Percentiles rank a stretch among this genome's conserved stretches.
Conservation (phyloP, 2,329 filamentous ascomycete species). For the Calonectria hawksworthii region DNA sequence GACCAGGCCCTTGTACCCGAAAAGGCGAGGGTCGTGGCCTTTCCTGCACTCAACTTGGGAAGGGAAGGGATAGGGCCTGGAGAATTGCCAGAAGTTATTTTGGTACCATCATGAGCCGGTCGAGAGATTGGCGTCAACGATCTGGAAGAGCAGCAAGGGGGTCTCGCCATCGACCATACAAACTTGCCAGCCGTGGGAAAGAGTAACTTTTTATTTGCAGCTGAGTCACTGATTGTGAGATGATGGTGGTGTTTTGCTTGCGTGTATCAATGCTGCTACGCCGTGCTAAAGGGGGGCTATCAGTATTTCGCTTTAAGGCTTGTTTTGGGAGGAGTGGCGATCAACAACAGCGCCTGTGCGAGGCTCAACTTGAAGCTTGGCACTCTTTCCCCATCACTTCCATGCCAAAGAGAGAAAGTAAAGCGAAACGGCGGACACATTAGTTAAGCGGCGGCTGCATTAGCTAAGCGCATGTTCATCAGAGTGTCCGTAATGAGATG, state of each 20-base stretch:
- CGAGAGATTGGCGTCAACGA: neutral
- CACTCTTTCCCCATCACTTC: too few relatives aligned
- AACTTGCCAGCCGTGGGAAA: neutral
- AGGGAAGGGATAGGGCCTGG: neutral
- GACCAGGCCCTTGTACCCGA: neutral
- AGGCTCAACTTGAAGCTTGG: neutral
- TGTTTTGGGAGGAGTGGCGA: neutral
- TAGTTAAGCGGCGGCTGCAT: neutral
- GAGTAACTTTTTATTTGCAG: neutral
- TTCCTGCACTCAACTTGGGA: neutral
- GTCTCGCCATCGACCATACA: neutral
- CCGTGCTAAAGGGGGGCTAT: neutral
- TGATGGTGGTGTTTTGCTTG: neutral
- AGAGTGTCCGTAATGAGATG: neutral
- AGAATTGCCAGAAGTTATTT: neutral
- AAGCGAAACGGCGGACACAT: neutral
- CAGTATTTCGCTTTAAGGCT: neutral
- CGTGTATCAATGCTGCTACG: neutral
- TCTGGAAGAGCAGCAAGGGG: neutral
- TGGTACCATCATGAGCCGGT: neutral
- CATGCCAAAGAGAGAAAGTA: too few relatives aligned
- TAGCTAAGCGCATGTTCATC: neutral
- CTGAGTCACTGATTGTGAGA: neutral
- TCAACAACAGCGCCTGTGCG: neutral
- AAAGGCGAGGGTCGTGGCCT: neutral